Evolutionary conservation across 2,329 filamentous ascomycete genomes (phyloP).

Genomic region (Neodidymelliopsis sp.): DNA sequence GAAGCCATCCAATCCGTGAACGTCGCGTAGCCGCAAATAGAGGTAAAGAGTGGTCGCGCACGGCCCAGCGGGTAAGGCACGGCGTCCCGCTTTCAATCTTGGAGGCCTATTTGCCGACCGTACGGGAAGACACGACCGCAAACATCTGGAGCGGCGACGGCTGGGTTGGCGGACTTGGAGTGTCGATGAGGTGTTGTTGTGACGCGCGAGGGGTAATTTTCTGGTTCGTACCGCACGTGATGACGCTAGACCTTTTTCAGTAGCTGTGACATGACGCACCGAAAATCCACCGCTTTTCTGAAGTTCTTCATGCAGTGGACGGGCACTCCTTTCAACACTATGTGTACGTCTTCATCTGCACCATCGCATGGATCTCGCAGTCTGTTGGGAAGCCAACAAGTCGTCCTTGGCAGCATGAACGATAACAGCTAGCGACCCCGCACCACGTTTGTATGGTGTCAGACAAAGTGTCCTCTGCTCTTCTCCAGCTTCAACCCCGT

Average conservation of each 20-base stretch:
- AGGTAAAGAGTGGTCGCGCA: conserved; percentile 46
- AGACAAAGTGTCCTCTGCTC: no score
- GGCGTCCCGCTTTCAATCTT: conserved; percentile 29
- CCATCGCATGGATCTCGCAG: background rate
- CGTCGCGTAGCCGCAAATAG: conserved; percentile 51
- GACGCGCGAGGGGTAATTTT: conserved; percentile 44
- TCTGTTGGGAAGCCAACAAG: background rate
- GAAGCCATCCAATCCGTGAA: conserved; percentile 50
- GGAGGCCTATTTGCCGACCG: conserved; percentile 13
- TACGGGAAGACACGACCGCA: conserved; percentile 2
- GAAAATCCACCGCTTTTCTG: conserved; percentile 28
- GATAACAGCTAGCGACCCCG: background rate
- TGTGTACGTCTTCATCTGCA: background rate
- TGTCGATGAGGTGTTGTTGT: conserved; percentile 34
- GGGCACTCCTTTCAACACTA: background rate
- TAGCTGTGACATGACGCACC: conserved; percentile 17
- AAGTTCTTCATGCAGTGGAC: background rate
- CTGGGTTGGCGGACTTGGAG: conserved; percentile 20
- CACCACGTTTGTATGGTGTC: no score
- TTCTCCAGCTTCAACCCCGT: no score
- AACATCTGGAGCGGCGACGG: conserved; percentile 8
- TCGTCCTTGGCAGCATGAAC: background rate
- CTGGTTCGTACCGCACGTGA: conserved; percentile 41
- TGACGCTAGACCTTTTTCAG: conserved; percentile 24
- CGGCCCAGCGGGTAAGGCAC: conserved; percentile 38